These are phyloP conservation scores for Sclerotiophoma versabilis DNA, from an alignment of 2,329 filamentous ascomycete genomes.

Conservation along the genomic window DNA sequence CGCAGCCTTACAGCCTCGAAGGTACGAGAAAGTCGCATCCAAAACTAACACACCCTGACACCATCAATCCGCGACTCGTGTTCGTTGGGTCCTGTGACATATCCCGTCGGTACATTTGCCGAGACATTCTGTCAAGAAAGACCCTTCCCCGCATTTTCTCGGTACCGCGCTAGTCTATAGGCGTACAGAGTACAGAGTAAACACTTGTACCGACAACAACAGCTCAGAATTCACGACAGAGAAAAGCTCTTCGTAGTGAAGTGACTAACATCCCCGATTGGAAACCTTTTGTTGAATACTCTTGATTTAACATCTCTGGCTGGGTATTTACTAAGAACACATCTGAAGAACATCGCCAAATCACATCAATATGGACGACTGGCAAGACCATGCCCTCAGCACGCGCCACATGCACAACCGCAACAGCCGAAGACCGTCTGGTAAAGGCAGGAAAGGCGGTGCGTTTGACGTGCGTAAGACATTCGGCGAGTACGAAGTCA, in stretches of 20 bases:
- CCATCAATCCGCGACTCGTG: too few relatives aligned
- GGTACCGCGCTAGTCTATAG: background rate
- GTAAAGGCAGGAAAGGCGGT: constrained; percentile 19
- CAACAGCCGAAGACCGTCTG: constrained; percentile 13
- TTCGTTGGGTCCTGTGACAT: too few relatives aligned
- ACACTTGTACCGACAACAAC: background rate
- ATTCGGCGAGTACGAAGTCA: constrained; percentile 32
- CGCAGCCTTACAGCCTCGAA: constrained; percentile 1
- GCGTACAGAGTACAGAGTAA: background rate
- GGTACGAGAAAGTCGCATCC: background rate
- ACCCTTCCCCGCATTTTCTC: constrained; percentile 13
- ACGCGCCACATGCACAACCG: constrained; percentile 38
- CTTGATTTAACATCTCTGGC: too few relatives aligned
- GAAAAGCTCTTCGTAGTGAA: background rate
- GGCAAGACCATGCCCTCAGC: constrained; percentile 33
- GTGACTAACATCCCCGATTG: background rate
- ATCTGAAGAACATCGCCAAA: too few relatives aligned
- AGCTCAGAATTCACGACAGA: background rate
- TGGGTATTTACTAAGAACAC: too few relatives aligned
- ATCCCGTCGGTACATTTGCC: background rate
- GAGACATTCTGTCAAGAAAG: too few relatives aligned
- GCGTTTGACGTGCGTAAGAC: constrained; percentile 34
- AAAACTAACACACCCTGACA: background rate
- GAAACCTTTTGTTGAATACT: too few relatives aligned
- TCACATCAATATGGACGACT: constrained; percentile 31